Evolutionary conservation across 2,329 filamentous ascomycete genomes (phyloP).

Genomic region (Monilinia laxa): DNA sequence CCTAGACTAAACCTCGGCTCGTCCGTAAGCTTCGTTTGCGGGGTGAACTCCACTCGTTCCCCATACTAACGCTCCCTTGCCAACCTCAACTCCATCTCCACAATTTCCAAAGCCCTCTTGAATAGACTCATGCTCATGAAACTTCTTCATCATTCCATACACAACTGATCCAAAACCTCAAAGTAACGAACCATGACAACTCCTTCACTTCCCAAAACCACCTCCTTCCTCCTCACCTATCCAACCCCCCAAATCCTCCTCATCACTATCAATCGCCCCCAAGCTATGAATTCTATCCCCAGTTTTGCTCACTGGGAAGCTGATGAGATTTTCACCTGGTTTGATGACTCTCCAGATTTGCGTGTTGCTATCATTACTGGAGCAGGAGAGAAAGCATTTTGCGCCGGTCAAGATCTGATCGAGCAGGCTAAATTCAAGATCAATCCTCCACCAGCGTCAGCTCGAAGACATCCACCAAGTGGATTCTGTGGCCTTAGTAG

Average conservation of each 20-base stretch:
- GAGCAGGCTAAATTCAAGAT: slow-evolving; percentile 56
- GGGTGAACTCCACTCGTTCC: slow-evolving; percentile 5
- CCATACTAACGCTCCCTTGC: slow-evolving; percentile 24
- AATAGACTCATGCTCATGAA: slow-evolving; percentile 40
- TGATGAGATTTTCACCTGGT: slow-evolving; percentile 55
- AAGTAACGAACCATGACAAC: slow-evolving; percentile 40
- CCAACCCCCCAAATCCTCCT: slow-evolving; percentile 56
- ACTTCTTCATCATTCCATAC: slow-evolving; percentile 39
- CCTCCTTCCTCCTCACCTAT: slow-evolving; percentile 41
- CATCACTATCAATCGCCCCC: slow-evolving; percentile 57
- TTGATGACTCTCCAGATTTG: slow-evolving; percentile 58
- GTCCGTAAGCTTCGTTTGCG: not conserved
- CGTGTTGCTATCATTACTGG: slow-evolving; percentile 66
- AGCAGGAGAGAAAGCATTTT: slow-evolving; percentile 60
- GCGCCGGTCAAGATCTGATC: slow-evolving; percentile 62
- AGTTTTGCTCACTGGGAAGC: slow-evolving; percentile 43
- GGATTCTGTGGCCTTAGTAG: slow-evolving; percentile 69
- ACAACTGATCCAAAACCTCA: slow-evolving; percentile 32
- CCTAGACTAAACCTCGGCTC: slow-evolving; percentile 7
- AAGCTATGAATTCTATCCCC: slow-evolving; percentile 49
- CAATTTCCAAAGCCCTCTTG: slow-evolving; percentile 38
- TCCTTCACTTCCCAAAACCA: slow-evolving; percentile 34
- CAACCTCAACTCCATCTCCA: not conserved
- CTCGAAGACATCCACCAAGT: slow-evolving; percentile 37
- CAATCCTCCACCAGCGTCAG: slow-evolving; percentile 32